Base-by-base conservation (phyloP, 1,139 yeast genomes). In the Geotrichum reessii region DNA sequence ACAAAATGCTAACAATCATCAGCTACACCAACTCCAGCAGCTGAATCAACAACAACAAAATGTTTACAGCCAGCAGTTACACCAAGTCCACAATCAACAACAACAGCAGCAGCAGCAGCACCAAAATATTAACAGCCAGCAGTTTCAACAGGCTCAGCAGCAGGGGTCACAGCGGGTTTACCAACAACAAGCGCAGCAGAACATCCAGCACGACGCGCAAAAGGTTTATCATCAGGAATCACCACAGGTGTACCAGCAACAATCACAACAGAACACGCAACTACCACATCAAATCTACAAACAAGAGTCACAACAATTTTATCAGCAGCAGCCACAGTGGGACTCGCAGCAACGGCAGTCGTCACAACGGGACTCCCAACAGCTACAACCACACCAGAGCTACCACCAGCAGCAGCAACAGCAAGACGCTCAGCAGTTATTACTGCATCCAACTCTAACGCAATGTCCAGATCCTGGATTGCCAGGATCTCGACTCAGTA, bases 371-470 rank as follows among this genome's bases (percentile, higher is more conserved):
- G 28, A 25, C 7, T 5, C 28, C 28, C 58, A 51, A 49, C 62
- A 53, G 47, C 60, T 48, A 56, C 56, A 37, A 7, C 42, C 12
- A 25, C 54, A 50, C 19, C 25, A 48, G 28, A n/a, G 58, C 19
- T 57, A 46, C n/a, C 59, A 19, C 55, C 65, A 63, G 24, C 60
- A 60, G 14, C 63, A 59, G 53, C 65, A 63, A 12, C 44, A 49
- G n/a, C 40, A 11, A 2, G 53, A n/a, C 21, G 44, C 47, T 4
- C 48, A 33, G 40, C 54, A 52, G 21, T 7, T 42, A 21, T 58
- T 47, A 17, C 58, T 47, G 22, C 58, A 50, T 27, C 50, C 33
- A 17, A 42, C 31, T 9, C 57, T 42, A 14, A 3, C 44, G n/a
- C 44, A n/a, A 7, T 17, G 17, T 17, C 14, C 17, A 19, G 17